A percentile compares a stretch with the other conserved stretches of the same genome.
Evolutionary conservation across 371 early-diverging fungal genomes (phyloP).

Genomic region (Coemansia sp.): DNA sequence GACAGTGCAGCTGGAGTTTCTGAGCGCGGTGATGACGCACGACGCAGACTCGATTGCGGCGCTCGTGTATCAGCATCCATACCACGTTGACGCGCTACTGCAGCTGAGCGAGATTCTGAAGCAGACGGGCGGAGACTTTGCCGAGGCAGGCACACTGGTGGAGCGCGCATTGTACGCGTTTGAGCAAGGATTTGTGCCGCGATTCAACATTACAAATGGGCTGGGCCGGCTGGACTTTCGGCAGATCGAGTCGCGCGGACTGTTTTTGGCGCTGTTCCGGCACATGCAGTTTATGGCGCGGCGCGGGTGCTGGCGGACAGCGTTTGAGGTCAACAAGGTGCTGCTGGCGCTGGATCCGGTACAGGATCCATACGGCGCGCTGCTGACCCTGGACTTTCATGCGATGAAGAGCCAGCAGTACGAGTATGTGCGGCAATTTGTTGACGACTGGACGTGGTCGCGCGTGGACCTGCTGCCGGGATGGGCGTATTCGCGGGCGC

Average conservation of each 20-base stretch:
- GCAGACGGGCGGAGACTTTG: slow-evolving; percentile 73
- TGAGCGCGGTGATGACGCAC: slow-evolving; percentile 68
- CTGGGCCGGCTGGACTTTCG: slow-evolving; percentile 67
- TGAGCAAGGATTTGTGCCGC: slow-evolving; percentile 79
- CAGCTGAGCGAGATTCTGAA: slow-evolving; percentile 83
- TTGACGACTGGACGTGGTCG: slow-evolving; percentile 45
- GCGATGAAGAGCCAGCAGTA: slow-evolving; percentile 78
- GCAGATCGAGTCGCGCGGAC: slow-evolving; percentile 75
- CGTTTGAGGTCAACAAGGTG: slow-evolving; percentile 84
- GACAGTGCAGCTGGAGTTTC: slow-evolving; percentile 69
- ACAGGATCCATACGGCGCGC: slow-evolving; percentile 72
- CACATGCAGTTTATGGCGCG: slow-evolving; percentile 82
- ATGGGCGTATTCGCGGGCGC: slow-evolving; percentile 73
- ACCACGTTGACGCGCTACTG: slow-evolving; percentile 80
- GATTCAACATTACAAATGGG: slow-evolving; percentile 73
- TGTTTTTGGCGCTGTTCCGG: slow-evolving; percentile 79
- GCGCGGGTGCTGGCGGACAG: slow-evolving; percentile 91
- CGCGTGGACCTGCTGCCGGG: slow-evolving; percentile 63
- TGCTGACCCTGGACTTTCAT: slow-evolving; percentile 79
- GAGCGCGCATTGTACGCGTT: slow-evolving; percentile 82
- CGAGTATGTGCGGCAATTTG: slow-evolving; percentile 62
- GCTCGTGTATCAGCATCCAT: slow-evolving; percentile 74
- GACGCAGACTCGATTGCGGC: slow-evolving; percentile 72
- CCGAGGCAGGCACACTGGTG: slow-evolving; percentile 73
- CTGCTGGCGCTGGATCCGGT: slow-evolving; percentile 74